These are phyloP conservation scores for Cytospora mali DNA, from an alignment of 2,329 filamentous ascomycete genomes.

Conservation along the genomic window DNA sequence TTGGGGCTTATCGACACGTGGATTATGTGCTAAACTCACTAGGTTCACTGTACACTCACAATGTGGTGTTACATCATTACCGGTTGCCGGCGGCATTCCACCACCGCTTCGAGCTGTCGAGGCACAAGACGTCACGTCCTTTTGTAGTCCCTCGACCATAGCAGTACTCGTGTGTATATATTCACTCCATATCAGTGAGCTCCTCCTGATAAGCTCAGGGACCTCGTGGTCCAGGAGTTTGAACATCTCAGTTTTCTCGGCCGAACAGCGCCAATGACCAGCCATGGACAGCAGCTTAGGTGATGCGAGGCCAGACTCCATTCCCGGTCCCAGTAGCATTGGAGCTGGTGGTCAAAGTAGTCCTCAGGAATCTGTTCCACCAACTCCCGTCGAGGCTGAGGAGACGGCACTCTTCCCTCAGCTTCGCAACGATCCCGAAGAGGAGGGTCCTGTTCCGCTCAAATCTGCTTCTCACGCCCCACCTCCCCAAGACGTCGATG, in stretches of 20 bases:
- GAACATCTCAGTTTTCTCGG: neutral
- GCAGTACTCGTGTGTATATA: neutral
- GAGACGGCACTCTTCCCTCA: slow-evolving; percentile 21
- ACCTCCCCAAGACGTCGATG: slow-evolving; percentile 48
- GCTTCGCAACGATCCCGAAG: slow-evolving; percentile 25
- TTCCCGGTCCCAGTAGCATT: slow-evolving; percentile 16
- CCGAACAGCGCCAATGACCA: neutral
- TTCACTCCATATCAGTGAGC: neutral
- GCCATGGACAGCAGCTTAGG: slow-evolving; percentile 26
- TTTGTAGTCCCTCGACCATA: neutral
- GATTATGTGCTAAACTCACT: neutral
- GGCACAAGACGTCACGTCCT: neutral
- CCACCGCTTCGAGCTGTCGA: neutral
- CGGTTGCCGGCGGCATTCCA: neutral
- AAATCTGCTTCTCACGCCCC: slow-evolving; percentile 29
- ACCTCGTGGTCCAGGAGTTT: slow-evolving; percentile 4
- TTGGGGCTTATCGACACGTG: neutral
- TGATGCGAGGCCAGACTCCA: slow-evolving; percentile 26
- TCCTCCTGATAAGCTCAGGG: neutral
- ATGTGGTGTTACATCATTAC: neutral
- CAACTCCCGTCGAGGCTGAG: slow-evolving; percentile 9
- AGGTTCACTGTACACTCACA: neutral
- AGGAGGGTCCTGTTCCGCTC: slow-evolving; percentile 32
- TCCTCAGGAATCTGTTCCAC: slow-evolving; percentile 10
- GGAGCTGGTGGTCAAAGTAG: slow-evolving; percentile 3